phyloP scores from a whole-genome alignment of 106 monocot genomes.

The Dendrobium chrysotoxum region DNA sequence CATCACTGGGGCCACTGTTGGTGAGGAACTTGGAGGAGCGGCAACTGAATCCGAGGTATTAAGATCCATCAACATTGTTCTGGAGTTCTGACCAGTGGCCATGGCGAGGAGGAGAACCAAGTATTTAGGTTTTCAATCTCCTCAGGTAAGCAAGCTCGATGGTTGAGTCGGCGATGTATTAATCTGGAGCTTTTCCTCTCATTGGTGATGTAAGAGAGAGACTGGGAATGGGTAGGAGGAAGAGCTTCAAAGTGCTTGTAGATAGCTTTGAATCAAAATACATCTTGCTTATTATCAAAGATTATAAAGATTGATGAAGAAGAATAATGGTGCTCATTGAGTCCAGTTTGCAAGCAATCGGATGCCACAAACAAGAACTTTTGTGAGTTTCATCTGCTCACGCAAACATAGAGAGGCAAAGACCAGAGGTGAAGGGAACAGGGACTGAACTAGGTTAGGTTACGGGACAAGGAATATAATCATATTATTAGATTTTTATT shows the following conservation, averaged over 20 bases:
- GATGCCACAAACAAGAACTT: too few relatives aligned
- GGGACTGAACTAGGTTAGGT: too few relatives aligned
- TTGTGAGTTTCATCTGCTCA: too few relatives aligned
- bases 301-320: too few relatives aligned
- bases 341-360: too few relatives aligned
- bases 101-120: constrained; percentile 18
- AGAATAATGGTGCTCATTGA: too few relatives aligned
- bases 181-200: not conserved
- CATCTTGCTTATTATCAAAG: too few relatives aligned
- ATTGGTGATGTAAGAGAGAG: not conserved
- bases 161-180: not conserved
- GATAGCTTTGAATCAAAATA: not conserved
- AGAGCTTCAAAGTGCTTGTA: too few relatives aligned
- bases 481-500: too few relatives aligned
- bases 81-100: constrained; percentile 59
- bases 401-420: too few relatives aligned
- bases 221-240: not conserved
- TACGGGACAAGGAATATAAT: too few relatives aligned
- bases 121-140: not conserved
- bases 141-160: not conserved
- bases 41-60: constrained; percentile 87
- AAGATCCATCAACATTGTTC: constrained; percentile 79
- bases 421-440: too few relatives aligned
- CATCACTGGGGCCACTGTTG: constrained; percentile 15
- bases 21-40: constrained; percentile 17